Evolutionary conservation across 2,329 filamentous ascomycete genomes (phyloP).

Genomic region (Penicillium sp.): DNA sequence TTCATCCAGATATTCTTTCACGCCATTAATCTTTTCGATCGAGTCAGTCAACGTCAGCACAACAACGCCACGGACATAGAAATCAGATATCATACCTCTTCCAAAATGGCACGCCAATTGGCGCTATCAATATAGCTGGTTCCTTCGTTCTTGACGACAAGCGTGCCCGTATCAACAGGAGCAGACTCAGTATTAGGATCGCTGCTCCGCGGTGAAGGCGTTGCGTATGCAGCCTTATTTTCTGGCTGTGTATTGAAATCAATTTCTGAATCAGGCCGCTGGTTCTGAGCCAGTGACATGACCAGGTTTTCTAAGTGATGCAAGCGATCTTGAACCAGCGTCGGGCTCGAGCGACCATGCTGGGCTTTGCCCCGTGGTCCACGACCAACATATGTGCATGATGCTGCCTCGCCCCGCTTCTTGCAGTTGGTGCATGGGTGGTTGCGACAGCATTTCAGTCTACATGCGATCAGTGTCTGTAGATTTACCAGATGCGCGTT

Average conservation of each 20-base stretch:
- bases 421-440: slow-evolving; percentile 39
- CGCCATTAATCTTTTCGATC: slow-evolving; percentile 33
- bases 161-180: slow-evolving; percentile 29
- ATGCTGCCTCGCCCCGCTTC: slow-evolving; percentile 32
- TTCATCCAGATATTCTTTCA: slow-evolving; percentile 33
- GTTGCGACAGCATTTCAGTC: slow-evolving; percentile 39
- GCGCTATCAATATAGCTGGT: slow-evolving; percentile 32
- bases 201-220: slow-evolving; percentile 10
- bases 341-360: slow-evolving; percentile 27
- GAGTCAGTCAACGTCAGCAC: slow-evolving; percentile 5
- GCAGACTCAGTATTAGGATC: slow-evolving; percentile 14
- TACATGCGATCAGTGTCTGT: slow-evolving; percentile 10
- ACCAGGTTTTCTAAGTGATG: slow-evolving; percentile 41
- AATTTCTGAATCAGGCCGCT: slow-evolving; percentile 11
- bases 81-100: background rate
- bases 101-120: background rate
- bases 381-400: slow-evolving; percentile 38
- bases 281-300: slow-evolving; percentile 36
- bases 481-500: background rate
- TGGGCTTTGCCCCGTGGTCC: slow-evolving; percentile 34
- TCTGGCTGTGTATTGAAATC: slow-evolving; percentile 16
- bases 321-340: slow-evolving; percentile 36
- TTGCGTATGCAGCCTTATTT: slow-evolving; percentile 6
- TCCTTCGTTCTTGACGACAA: slow-evolving; percentile 33
- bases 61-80: background rate